Evolutionary conservation across 108 stramenopile genomes (phyloP), one percentile per base, ranked within the genome.

Genomic region (Discostella pseudostelligera): DNA sequence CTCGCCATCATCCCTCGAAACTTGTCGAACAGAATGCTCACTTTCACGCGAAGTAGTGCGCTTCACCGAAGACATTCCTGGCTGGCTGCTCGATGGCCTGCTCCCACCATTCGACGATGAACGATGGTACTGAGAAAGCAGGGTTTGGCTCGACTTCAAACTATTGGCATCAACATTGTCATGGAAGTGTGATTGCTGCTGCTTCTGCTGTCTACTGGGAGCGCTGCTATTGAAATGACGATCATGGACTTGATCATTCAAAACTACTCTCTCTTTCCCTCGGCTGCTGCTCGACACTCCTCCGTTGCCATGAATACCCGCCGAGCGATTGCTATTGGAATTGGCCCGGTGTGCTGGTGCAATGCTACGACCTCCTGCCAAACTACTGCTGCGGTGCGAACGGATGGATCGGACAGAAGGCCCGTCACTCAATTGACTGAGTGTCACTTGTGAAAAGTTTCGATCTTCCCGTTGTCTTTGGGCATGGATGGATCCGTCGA

Each of bases 401-500:
- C 53, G 53, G 6, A 35, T 28, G 25, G 53, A 54, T 35, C 53
- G 53, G 12, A 54, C 53, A 28, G 26, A 29, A n/a, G 53, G 53
- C 9, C 53, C 53, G 26, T 54, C 53, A 12, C 53, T 54, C 1
- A 54, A 28, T 28, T 54, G 53, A 20, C 53, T 54, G 25, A 54
- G 13, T 12, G 53, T 54, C 53, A 54, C 53, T 26, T 54, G 53
- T 22, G 53, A 54, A 28, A 54, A 54, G 26, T 54, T 54, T 0
- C 53, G 53, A 8, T 16, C 12, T 14, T 54, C 53, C 25, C 20
- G 20, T 2, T 49, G 48, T n/a, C n/a, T n/a, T 2, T 54, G 13
- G 13, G 53, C 53, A 26, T 54, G 53, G 53, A 54, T 54, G 29
- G 53, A 54, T 54, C 53, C 53, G 4, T 54, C 53, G 53, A 54